Evolutionary conservation across 768 basidiomycete species (phyloP).

Genomic region (Hericium coralloides): DNA sequence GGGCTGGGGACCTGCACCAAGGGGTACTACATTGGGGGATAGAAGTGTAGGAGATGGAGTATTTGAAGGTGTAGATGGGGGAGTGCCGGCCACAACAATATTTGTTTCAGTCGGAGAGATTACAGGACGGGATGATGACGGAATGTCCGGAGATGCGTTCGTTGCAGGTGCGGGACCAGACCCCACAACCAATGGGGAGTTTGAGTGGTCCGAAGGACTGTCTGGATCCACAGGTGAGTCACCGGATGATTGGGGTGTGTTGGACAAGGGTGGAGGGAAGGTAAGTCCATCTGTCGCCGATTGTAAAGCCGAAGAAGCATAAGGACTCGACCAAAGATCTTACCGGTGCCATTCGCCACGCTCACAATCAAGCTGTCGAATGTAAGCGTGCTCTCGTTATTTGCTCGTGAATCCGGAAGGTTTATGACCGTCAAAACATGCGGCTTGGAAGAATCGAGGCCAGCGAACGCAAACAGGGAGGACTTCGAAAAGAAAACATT

Average conservation of each 20-base stretch:
- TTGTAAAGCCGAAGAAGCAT: too few relatives aligned
- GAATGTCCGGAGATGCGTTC: too few relatives aligned
- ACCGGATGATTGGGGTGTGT: neutral
- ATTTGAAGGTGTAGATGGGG: too few relatives aligned
- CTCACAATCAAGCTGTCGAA: neutral
- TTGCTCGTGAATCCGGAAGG: neutral
- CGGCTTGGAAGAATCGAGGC: neutral
- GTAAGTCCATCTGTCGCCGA: too few relatives aligned
- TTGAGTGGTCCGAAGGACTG: neutral
- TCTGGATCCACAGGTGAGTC: neutral
- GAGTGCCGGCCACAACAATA: too few relatives aligned
- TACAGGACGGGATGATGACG: too few relatives aligned
- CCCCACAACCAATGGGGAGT: neutral
- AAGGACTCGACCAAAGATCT: neutral
- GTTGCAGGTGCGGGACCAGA: too few relatives aligned
- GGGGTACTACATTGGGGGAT: too few relatives aligned
- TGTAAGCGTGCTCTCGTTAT: neutral
- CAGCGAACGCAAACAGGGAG: neutral
- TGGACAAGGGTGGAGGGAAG: neutral
- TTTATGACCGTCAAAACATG: neutral
- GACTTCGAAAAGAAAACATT: neutral
- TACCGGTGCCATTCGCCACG: neutral
- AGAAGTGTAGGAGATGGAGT: too few relatives aligned
- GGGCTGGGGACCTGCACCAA: too few relatives aligned
- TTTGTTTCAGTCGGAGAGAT: too few relatives aligned